phyloP scores from a whole-genome alignment of 345 rosid species.

The Acer yangbiense region DNA sequence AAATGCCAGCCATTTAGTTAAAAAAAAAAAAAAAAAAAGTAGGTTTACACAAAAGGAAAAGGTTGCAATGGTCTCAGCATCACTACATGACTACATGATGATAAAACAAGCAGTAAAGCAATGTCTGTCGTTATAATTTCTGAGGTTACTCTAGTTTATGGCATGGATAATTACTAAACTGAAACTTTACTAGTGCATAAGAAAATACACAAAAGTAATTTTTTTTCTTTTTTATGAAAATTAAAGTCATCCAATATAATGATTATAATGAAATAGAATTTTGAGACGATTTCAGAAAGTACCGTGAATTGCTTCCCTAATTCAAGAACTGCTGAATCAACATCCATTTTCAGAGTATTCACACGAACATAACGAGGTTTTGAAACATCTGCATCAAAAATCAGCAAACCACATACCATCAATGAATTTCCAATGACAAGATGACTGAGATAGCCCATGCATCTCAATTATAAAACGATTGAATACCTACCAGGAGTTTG shows the following conservation, averaged over 20 bases:
- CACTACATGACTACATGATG: neutral
- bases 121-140: neutral
- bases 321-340: conserved; percentile 61
- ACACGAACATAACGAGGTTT: conserved; percentile 88
- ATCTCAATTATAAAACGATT: neutral
- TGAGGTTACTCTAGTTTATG: neutral
- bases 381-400: conserved; percentile 50
- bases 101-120: conserved; percentile 12
- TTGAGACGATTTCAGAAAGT: conserved; percentile 22
- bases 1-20: neutral
- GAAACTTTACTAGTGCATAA: neutral
- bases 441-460: neutral
- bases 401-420: conserved; percentile 10
- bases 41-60: neutral
- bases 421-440: neutral
- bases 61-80: neutral
- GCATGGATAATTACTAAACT: neutral
- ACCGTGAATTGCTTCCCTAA: conserved; percentile 63
- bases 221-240: neutral
- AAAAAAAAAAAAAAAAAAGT: neutral
- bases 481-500: conserved; percentile 50
- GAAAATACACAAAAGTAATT: neutral
- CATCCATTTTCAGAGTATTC: conserved; percentile 76
- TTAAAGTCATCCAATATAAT: neutral
- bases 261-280: conserved; percentile 12